These are phyloP conservation scores for Triticum turgidum DNA, from an alignment of 176 grass and related monocot genomes.

Conservation along the genomic window DNA sequence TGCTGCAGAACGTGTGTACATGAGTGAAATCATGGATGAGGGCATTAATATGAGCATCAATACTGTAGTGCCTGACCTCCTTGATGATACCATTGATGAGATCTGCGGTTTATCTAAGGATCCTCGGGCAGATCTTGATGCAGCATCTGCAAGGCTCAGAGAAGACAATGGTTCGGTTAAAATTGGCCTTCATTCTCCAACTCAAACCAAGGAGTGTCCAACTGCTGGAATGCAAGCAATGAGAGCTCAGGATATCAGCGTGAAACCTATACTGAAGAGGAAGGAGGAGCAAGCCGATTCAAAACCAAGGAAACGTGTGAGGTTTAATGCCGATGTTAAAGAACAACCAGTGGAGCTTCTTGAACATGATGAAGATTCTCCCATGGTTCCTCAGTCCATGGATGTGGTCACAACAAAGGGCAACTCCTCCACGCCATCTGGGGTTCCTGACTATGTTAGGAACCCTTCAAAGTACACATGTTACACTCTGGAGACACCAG, in stretches of 20 bases:
- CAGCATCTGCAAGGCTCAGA: conserved; percentile 67
- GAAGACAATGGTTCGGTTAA: conserved; percentile 48
- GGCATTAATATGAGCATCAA: conserved; percentile 82
- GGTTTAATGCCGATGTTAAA: conserved; percentile 69
- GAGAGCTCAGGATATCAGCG: conserved; percentile 38
- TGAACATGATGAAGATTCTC: conserved; percentile 53
- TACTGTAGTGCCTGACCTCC: conserved; percentile 70
- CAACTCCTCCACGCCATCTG: conserved; percentile 14
- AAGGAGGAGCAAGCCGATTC: conserved; percentile 52
- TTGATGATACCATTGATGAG: conserved; percentile 58
- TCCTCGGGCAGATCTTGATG: conserved; percentile 65
- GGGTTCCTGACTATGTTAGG: conserved; percentile 72
- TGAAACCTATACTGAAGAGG: conserved; percentile 96
- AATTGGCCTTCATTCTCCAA: not conserved
- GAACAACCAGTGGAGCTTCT: conserved; percentile 36
- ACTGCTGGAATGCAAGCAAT: conserved; percentile 21
- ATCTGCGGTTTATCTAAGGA: conserved; percentile 45
- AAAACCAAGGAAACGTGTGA: conserved; percentile 90
- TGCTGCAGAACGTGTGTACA: conserved; percentile 72
- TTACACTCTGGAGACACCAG: conserved; percentile 64
- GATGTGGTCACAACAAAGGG: conserved; percentile 36
- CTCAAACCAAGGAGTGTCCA: conserved; percentile 8
- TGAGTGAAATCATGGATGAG: conserved; percentile 81
- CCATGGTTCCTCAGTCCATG: conserved; percentile 48
- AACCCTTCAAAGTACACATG: conserved; percentile 92